Conservation (phyloP, 148 eudicot genomes). For the Dianthus caryophyllus region DNA sequence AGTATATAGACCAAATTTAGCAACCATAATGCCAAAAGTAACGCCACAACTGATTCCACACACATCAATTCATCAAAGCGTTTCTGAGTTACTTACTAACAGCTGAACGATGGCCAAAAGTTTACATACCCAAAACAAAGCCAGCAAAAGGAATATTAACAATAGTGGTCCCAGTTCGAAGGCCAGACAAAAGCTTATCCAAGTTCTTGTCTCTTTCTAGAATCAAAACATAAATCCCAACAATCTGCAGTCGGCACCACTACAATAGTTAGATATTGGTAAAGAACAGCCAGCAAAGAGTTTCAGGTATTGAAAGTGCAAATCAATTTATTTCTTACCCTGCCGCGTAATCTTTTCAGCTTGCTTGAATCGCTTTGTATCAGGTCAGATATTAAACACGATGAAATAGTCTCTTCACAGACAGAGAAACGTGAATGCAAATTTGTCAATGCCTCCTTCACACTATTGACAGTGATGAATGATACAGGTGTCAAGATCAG, state of each 20-base stretch:
- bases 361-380: conserved; percentile 26
- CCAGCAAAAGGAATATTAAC: conserved; percentile 68
- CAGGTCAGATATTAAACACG: conserved; percentile 42
- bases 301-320: conserved; percentile 14
- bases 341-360: conserved; percentile 51
- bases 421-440: conserved; percentile 19
- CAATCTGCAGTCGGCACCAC: conserved; percentile 43
- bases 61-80: neutral
- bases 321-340: conserved; percentile 38
- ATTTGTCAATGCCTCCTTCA: conserved; percentile 31
- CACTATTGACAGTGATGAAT: conserved; percentile 49
- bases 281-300: neutral
- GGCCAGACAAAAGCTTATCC: conserved; percentile 27
- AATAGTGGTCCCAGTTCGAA: conserved; percentile 21
- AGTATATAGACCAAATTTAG: no score
- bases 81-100: neutral
- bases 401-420: conserved; percentile 22
- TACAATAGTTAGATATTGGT: neutral
- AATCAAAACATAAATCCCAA: conserved; percentile 53
- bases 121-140: conserved; percentile 63
- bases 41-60: no score
- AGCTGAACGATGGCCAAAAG: neutral
- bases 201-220: conserved; percentile 37
- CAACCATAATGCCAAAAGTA: no score
- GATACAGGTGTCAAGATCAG: conserved; percentile 65